Base-by-base conservation (phyloP, 495 filamentous ascomycete genomes). In the Oidiodendron maius region DNA sequence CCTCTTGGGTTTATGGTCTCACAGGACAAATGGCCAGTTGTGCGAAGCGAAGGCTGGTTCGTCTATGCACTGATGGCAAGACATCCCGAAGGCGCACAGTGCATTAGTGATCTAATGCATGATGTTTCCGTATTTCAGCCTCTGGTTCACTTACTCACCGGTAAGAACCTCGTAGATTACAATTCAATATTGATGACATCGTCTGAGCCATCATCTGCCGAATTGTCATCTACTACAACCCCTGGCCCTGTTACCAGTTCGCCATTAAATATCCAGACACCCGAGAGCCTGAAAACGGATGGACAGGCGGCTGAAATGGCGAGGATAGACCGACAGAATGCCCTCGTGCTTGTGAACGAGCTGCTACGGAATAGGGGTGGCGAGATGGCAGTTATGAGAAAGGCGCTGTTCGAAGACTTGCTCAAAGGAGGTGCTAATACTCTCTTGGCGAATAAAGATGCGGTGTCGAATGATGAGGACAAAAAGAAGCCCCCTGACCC, bases 1-100 rank as follows among this genome's bases (percentile, higher is more conserved):
- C 73, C 81, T 4, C 57, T 93, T 3, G 64, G 72, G 47, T 72
- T 71, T 40, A 81, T 91, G 65, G 68, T 84, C 28, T 74, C 71
- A 4, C 86, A 90, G 48, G 69, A 68, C 2, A 81, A 83, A 56
- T 89, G 82, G 70, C 81, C 84, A 0, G 71, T 81, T 18, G 70
- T 91, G 13, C 72, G 81, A 8, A 81, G 80, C 50, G 86, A 93
- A 60, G 80, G 80, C 0, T 80, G 84, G 68, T 89, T 91, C 59
- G 80, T 82, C 3, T 67, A 91, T 13, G 86, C 86, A 2, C 65
- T 91, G 23, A 84, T 91, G 76, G 75, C 78, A 17, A 64, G 72
- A 8, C 60, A 63, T 3, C 21, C 43, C 1, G 63, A 71, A 10
- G 83, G 83, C 3, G 71, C 74, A 18, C 46, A 56, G 20, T 64